These are phyloP conservation scores for Hippophae tibetana DNA, from an alignment of 306 rosid species.

Conservation along the genomic window DNA sequence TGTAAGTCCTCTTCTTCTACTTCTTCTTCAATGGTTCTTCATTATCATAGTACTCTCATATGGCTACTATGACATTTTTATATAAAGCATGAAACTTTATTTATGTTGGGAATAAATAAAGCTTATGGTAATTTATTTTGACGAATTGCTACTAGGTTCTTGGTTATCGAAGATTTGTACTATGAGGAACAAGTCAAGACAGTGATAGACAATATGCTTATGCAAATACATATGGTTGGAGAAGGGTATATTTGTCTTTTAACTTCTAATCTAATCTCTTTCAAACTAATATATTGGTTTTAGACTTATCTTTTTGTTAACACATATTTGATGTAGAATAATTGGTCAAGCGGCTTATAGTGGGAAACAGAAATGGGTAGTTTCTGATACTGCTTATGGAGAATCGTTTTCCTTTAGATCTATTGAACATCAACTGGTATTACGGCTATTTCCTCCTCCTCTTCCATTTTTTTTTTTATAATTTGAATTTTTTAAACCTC, in stretches of 20 bases:
- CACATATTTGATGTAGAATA: constrained; percentile 27
- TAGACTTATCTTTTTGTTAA: constrained; percentile 16
- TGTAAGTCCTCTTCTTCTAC: constrained; percentile 28
- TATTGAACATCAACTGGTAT: constrained; percentile 16
- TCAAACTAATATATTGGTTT: too few relatives aligned
- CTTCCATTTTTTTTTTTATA: background rate
- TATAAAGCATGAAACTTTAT: too few relatives aligned
- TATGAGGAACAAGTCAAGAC: constrained; percentile 44
- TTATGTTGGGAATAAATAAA: too few relatives aligned
- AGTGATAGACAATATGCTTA: constrained; percentile 38
- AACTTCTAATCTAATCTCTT: background rate
- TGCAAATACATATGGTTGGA: constrained; percentile 53
- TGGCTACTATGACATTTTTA: too few relatives aligned
- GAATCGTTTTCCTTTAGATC: constrained; percentile 30
- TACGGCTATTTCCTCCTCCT: constrained; percentile 15
- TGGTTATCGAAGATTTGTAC: constrained; percentile 60
- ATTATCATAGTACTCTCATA: background rate
- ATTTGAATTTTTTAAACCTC: too few relatives aligned
- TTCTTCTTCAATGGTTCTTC: background rate
- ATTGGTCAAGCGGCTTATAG: constrained; percentile 71
- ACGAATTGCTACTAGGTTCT: constrained; percentile 36
- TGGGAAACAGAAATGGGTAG: constrained; percentile 60
- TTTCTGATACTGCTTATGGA: constrained; percentile 28
- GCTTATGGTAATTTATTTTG: too few relatives aligned
- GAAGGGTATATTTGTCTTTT: constrained; percentile 53